A percentile compares a stretch with the other conserved stretches of the same genome.
Evolutionary conservation across 169 alveolate species (phyloP).

Genomic region (Neospora caninum): DNA sequence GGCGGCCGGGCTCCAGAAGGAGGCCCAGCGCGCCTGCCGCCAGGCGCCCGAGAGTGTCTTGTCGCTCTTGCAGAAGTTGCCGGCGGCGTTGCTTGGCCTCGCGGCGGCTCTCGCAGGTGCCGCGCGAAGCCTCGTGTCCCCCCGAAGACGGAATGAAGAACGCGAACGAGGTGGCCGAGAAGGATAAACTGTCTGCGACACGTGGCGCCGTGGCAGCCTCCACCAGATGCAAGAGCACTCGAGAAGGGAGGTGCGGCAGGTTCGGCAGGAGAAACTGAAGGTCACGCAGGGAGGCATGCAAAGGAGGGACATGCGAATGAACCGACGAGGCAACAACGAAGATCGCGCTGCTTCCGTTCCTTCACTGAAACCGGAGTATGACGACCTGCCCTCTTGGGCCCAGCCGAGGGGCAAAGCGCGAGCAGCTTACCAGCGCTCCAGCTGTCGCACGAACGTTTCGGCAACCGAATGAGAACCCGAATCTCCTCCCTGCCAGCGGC

Average conservation of each 20-base stretch:
- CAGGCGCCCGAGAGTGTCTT: neutral
- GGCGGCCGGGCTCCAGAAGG: neutral
- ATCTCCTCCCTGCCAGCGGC: too few relatives aligned
- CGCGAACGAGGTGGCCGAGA: neutral
- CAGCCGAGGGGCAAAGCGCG: too few relatives aligned
- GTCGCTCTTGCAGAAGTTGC: neutral
- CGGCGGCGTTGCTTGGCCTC: neutral
- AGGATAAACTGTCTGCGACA: neutral
- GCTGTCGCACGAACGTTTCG: too few relatives aligned
- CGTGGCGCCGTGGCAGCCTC: neutral
- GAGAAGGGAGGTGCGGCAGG: neutral
- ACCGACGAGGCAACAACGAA: too few relatives aligned
- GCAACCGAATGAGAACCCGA: too few relatives aligned
- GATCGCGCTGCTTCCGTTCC: too few relatives aligned
- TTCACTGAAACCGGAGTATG: too few relatives aligned
- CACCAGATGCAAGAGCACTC: neutral
- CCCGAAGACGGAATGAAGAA: neutral
- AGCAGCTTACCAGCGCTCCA: too few relatives aligned
- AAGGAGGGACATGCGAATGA: too few relatives aligned
- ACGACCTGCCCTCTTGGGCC: too few relatives aligned
- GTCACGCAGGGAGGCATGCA: neutral
- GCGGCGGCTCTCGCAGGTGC: neutral
- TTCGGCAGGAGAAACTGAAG: neutral
- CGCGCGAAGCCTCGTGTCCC: neutral
- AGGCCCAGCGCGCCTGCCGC: slow-evolving; percentile 15